Evolutionary conservation across 257 asterid genomes (phyloP), one percentile per base, ranked within the genome.

Genomic region (Jacaranda copaia): DNA sequence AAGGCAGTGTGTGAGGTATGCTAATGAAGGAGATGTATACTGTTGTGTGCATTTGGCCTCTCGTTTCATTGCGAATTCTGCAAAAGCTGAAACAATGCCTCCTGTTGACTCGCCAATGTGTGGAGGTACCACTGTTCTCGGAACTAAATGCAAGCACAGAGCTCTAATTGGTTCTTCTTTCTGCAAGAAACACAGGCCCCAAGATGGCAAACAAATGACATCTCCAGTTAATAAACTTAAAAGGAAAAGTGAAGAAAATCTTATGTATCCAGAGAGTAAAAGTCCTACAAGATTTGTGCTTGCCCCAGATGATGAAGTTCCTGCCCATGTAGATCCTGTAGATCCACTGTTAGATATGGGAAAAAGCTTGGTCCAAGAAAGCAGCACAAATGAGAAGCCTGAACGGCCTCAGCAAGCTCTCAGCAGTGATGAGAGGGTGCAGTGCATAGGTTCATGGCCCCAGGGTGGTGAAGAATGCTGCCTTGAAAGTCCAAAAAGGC

Each of bases 61-160:
- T 62, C 97, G 94, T 64, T 90, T 88, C 79, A 65, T 81, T 55
- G 79, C 88, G 19, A 88, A 70, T 79, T 77, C 95, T 73, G 82
- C 87, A 56, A 95, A 86, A 87, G 78, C 82, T 38, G 97, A 88
- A 85, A 68, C 81, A 72, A 62, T 75, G 12, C 75, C 81, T 74
- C 78, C 84, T 57, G 68, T 75, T 70, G 99, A 93, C 67, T 82
- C 89, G 46, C 89, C 92, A 43, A 90, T 91, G 98, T 96, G 99
- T 79, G 97, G 89, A 82, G 99, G 99, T 63, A 93, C 97, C 77
- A 96, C 99, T 0, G 98, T 96, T 79, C 97, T 91, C 73, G 97
- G 98, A 46, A 92, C 97, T 67, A 93, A 91, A 80, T 96, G 99
- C 86, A 96, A 93, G 84, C 99, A 96, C 86, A 89, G 98, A 55